phyloP scores from a whole-genome alignment of 345 rosid genomes.

The Combretum micranthum region DNA sequence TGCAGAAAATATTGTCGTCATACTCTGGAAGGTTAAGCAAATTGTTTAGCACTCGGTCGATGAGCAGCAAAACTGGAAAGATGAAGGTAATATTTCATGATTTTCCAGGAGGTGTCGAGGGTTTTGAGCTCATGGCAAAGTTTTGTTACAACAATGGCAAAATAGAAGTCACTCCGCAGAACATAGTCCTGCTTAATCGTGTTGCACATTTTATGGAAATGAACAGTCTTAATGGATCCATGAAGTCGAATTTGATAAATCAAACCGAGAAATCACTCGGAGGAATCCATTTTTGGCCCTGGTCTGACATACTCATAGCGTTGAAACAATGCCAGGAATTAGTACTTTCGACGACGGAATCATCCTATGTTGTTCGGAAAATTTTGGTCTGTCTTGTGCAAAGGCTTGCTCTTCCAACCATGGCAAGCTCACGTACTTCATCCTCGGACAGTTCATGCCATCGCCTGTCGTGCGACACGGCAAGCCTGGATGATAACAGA shows the following conservation, averaged over 20 bases:
- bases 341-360: constrained; percentile 10
- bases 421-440: constrained; percentile 18
- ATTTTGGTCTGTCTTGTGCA: constrained; percentile 20
- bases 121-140: constrained; percentile 50
- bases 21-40: constrained; percentile 31
- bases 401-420: constrained; percentile 22
- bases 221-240: constrained; percentile 9
- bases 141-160: constrained; percentile 39
- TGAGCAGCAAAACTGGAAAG: constrained; percentile 6
- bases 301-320: constrained; percentile 44
- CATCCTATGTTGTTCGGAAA: constrained; percentile 27
- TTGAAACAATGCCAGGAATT: constrained; percentile 39
- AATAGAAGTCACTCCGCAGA: constrained; percentile 25
- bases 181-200: constrained; percentile 24
- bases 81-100: constrained; percentile 38
- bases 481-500: constrained; percentile 24
- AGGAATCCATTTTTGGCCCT: constrained; percentile 42
- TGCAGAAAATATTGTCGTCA: constrained; percentile 30
- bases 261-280: constrained; percentile 25
- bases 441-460: constrained; percentile 26
- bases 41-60: constrained; percentile 15
- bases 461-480: constrained; percentile 24
- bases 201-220: constrained; percentile 46
- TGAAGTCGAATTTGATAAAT: constrained; percentile 13
- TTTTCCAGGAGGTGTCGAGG: constrained; percentile 47